These are phyloP conservation scores for Ramalina intermedia DNA, from an alignment of 495 filamentous ascomycete species.

Conservation along the genomic window DNA sequence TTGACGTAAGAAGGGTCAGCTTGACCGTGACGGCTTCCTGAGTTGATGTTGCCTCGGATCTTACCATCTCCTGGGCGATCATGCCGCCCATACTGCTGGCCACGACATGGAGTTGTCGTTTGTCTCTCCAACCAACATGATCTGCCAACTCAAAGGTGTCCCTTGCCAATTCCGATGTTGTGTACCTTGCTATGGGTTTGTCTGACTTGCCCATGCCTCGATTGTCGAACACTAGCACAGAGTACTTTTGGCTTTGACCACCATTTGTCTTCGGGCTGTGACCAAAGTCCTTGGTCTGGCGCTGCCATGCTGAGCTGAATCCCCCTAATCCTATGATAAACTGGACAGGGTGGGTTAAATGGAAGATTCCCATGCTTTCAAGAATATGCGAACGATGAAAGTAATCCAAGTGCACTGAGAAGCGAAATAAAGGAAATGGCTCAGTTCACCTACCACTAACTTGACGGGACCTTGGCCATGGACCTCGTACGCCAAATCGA, in stretches of 20 bases:
- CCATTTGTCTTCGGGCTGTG: conserved; percentile 29
- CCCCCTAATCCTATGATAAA: conserved; percentile 23
- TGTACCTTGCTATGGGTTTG: conserved; percentile 57
- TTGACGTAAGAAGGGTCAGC: conserved; percentile 4
- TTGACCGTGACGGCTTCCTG: too few species aligned
- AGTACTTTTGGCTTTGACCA: conserved; percentile 46
- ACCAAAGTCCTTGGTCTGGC: conserved; percentile 62
- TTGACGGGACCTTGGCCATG: conserved; percentile 60
- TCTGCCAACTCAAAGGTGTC: conserved; percentile 56
- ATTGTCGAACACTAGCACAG: conserved; percentile 59
- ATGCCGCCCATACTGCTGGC: conserved; percentile 73
- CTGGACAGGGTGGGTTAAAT: conserved; percentile 4
- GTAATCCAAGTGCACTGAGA: too few species aligned
- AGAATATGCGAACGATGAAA: too few species aligned
- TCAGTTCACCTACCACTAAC: conserved; percentile 45
- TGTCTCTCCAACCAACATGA: conserved; percentile 50
- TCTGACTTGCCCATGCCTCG: conserved; percentile 60
- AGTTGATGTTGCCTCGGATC: not conserved
- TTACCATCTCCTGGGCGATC: conserved; percentile 70
- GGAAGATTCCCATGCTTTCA: not conserved
- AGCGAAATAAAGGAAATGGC: too few species aligned
- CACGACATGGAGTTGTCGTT: conserved; percentile 49
- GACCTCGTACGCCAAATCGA: conserved; percentile 61
- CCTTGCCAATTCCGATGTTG: conserved; percentile 59
- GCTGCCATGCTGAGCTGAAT: conserved; percentile 49